Evolutionary conservation across 345 rosid species (phyloP).

Genomic region (Aquilaria yunnanensis): DNA sequence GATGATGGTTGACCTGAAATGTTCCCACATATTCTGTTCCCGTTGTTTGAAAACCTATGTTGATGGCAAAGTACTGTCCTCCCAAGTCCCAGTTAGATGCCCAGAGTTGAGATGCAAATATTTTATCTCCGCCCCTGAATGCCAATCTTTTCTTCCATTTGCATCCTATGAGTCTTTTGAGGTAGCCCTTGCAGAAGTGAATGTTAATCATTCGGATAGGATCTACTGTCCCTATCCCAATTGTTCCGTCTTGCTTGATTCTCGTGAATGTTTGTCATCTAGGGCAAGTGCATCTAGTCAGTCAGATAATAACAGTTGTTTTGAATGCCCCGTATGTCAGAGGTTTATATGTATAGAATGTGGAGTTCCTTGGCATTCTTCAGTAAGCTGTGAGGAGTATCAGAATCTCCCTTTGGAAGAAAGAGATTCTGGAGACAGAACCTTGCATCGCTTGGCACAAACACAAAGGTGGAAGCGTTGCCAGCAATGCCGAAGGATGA

Average conservation of each 20-base stretch:
- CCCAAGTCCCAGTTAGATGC: conserved; percentile 84
- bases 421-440: conserved; percentile 75
- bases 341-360: conserved; percentile 85
- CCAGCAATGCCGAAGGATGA: conserved; percentile 89
- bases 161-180: conserved; percentile 49
- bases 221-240: conserved; percentile 85
- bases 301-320: conserved; percentile 46
- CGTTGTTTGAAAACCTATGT: conserved; percentile 87
- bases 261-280: conserved; percentile 59
- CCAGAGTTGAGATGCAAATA: conserved; percentile 86
- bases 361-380: conserved; percentile 93
- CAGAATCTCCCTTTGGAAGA: conserved; percentile 82
- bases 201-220: conserved; percentile 44
- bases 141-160: conserved; percentile 70
- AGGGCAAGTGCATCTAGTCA: conserved; percentile 77
- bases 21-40: conserved; percentile 91
- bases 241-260: conserved; percentile 77
- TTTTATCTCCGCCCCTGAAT: conserved; percentile 50
- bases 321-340: conserved; percentile 86
- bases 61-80: conserved; percentile 71
- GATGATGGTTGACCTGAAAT: conserved; percentile 79
- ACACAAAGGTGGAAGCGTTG: conserved; percentile 92
- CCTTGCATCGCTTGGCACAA: conserved; percentile 76
- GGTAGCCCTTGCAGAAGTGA: conserved; percentile 64
- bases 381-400: conserved; percentile 78